Conservation (phyloP, 805 yeast species). For the Sporopachydermia lactativora region DNA sequence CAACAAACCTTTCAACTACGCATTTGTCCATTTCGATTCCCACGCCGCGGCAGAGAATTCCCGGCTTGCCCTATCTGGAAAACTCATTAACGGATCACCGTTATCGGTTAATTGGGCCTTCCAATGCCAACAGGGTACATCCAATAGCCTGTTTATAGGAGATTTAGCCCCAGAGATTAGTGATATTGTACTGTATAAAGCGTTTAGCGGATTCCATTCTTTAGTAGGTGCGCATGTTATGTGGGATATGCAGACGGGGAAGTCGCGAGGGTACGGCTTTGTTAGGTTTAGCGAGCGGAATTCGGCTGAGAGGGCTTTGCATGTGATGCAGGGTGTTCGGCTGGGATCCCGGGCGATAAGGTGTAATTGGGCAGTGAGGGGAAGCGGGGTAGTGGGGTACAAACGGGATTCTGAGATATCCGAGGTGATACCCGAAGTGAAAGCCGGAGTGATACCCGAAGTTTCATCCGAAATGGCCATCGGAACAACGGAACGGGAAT, state of each 20-base stretch:
- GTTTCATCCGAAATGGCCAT: too few species aligned
- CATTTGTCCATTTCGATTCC: slow-evolving; percentile 62
- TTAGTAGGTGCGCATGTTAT: slow-evolving; percentile 78
- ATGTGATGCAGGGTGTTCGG: slow-evolving; percentile 58
- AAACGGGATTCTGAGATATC: slow-evolving; percentile 2
- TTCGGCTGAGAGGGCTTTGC: slow-evolving; percentile 65
- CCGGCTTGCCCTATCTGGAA: slow-evolving; percentile 43
- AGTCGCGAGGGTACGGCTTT: slow-evolving; percentile 87
- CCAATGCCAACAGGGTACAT: slow-evolving; percentile 58
- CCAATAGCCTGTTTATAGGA: slow-evolving; percentile 64
- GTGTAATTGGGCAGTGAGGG: slow-evolving; percentile 81
- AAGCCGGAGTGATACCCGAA: too few species aligned
- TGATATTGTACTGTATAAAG: slow-evolving; percentile 50
- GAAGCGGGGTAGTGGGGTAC: slow-evolving; percentile 22
- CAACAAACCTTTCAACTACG: slow-evolving; percentile 60
- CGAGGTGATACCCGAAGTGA: too few species aligned
- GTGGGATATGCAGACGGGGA: slow-evolving; percentile 95
- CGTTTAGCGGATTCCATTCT: slow-evolving; percentile 44
- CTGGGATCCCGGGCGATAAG: slow-evolving; percentile 67
- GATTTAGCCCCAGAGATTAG: slow-evolving; percentile 73
- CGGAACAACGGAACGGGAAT: too few species aligned
- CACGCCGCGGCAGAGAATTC: slow-evolving; percentile 50
- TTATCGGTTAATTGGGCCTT: slow-evolving; percentile 72
- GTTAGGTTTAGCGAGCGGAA: slow-evolving; percentile 53
- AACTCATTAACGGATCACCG: slow-evolving; percentile 34